Percentiles rank a stretch among this genome's conserved stretches.
Conservation (phyloP, 306 rosid species). For the Rosa persica region DNA sequence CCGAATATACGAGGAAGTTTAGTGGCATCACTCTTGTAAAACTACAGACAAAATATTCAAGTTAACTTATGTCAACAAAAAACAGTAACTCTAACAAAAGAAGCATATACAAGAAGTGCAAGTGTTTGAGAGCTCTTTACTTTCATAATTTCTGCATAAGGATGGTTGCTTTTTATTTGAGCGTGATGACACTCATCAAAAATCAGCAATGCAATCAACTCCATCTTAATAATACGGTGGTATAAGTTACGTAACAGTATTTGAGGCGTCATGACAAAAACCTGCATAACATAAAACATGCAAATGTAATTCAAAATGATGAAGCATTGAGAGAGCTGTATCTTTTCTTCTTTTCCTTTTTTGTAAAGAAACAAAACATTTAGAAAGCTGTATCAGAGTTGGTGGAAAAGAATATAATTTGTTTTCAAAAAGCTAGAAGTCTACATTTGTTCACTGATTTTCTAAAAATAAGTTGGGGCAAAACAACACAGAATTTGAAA, state of each 20-base stretch:
- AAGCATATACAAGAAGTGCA: conserved; percentile 19
- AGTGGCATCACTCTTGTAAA: conserved; percentile 38
- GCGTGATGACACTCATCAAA: conserved; percentile 99
- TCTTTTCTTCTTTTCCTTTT: not conserved
- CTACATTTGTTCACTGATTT: not conserved
- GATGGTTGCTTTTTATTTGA: conserved; percentile 80
- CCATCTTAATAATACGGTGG: conserved; percentile 86
- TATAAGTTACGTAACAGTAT: conserved; percentile 55
- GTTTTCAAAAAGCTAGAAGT: not conserved
- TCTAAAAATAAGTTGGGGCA: not conserved
- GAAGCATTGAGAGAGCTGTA: conserved; percentile 1
- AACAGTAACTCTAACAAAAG: conserved; percentile 13
- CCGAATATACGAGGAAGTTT: conserved; percentile 91
- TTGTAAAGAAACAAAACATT: not conserved
- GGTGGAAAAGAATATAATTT: not conserved
- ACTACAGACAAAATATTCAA: conserved; percentile 45
- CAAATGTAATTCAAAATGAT: conserved; percentile 10
- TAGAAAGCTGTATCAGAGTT: not conserved
- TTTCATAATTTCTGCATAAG: conserved; percentile 89
- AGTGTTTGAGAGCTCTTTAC: conserved; percentile 45
- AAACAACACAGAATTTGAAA: not conserved
- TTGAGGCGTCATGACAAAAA: conserved; percentile 92
- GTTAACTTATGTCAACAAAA: conserved; percentile 22
- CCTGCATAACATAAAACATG: conserved; percentile 49
- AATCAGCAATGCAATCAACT: conserved; percentile 72